These are phyloP conservation scores for Carpinus fangiana DNA, from an alignment of 306 rosid species.

Conservation along the genomic window DNA sequence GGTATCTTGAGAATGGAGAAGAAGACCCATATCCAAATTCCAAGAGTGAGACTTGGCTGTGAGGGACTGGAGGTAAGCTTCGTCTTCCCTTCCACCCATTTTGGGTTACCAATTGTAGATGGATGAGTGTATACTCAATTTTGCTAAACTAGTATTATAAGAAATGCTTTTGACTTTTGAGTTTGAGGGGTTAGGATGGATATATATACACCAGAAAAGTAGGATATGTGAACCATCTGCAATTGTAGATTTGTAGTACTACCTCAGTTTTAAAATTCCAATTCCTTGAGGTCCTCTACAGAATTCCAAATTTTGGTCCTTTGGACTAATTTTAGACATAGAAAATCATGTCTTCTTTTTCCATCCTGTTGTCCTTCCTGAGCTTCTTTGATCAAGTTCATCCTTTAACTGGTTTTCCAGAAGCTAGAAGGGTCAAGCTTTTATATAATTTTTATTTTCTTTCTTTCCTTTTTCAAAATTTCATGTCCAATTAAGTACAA, in stretches of 20 bases:
- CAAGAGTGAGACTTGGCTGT: conserved; percentile 15
- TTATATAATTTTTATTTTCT: background rate
- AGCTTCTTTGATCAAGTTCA: background rate
- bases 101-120: background rate
- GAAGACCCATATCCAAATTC: conserved; percentile 12
- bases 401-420: background rate
- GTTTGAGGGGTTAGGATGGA: background rate
- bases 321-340: background rate
- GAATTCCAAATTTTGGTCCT: background rate
- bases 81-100: background rate
- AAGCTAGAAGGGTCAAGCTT: background rate
- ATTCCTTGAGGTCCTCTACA: background rate
- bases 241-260: background rate
- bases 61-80: conserved; percentile 22
- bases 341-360: background rate
- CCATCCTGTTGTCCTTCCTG: background rate
- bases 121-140: background rate
- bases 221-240: background rate
- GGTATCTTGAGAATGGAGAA: conserved; percentile 6
- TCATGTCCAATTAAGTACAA: background rate
- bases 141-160: background rate
- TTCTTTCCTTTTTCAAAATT: background rate
- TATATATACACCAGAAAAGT: background rate
- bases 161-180: background rate
- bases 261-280: background rate